Evolutionary conservation across 345 rosid genomes (phyloP).

Genomic region (Eucalyptus curtisii): DNA sequence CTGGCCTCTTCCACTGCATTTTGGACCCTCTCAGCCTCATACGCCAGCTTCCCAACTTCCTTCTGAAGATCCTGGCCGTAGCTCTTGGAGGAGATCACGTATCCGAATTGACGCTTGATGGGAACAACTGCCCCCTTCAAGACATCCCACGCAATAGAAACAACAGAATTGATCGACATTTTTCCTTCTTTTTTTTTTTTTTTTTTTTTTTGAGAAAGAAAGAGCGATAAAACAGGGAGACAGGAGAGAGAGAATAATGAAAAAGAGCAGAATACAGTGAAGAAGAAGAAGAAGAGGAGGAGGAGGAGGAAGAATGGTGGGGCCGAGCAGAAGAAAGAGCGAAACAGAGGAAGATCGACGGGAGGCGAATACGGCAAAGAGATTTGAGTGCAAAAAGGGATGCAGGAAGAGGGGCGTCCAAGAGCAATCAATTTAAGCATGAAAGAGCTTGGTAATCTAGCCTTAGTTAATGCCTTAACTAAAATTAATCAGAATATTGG

Average conservation of each 20-base stretch:
- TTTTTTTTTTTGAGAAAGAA: accelerated
- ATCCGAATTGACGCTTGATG: too few species aligned
- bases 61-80: too few species aligned
- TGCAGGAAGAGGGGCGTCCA: neutral
- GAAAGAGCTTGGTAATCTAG: too few species aligned
- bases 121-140: too few species aligned
- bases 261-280: neutral
- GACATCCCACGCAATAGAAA: too few species aligned
- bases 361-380: neutral
- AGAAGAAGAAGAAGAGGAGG: neutral
- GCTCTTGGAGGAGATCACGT: too few species aligned
- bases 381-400: neutral
- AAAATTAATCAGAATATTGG: too few species aligned
- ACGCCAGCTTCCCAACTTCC: too few species aligned
- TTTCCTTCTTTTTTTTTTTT: too few species aligned
- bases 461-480: too few species aligned
- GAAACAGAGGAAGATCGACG: neutral
- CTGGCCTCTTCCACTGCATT: too few species aligned
- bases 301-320: neutral
- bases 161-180: accelerated
- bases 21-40: too few species aligned
- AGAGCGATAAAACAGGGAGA: neutral
- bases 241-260: neutral
- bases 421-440: neutral
- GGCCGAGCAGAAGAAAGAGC: neutral